These are phyloP conservation scores for Syncephalastrum monosporum DNA, from an alignment of 371 early-diverging fungal species.

Conservation along the genomic window DNA sequence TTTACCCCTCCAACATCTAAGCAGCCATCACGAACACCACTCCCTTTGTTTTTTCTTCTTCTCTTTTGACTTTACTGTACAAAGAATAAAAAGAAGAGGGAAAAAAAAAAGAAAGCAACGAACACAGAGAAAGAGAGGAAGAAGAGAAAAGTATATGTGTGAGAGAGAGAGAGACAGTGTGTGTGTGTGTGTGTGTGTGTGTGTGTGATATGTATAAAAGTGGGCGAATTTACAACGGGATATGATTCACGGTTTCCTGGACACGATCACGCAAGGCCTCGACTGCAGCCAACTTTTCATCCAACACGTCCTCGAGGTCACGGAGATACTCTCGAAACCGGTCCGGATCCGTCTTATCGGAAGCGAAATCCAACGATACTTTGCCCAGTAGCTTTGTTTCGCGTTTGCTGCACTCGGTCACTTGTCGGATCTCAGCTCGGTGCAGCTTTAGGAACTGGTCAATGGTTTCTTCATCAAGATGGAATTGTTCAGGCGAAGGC, in stretches of 20 bases:
- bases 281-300: conserved; percentile 51
- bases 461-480: conserved; percentile 38
- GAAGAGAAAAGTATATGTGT: not conserved
- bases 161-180: not conserved
- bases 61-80: conserved; percentile 6
- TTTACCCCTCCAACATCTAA: conserved; percentile 93
- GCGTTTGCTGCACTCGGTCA: conserved; percentile 73
- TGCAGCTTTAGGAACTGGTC: conserved; percentile 79
- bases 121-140: conserved; percentile 6
- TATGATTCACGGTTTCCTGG: conserved; percentile 34
- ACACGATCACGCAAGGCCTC: conserved; percentile 53
- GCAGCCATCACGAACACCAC: conserved; percentile 1
- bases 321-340: conserved; percentile 48
- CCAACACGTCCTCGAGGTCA: conserved; percentile 59
- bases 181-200: too few species aligned
- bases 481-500: conserved; percentile 1
- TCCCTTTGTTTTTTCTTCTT: conserved; percentile 3
- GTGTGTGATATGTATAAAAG: not conserved
- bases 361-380: conserved; percentile 54
- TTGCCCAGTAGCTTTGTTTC: conserved; percentile 83
- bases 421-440: conserved; percentile 77
- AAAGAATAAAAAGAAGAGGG: conserved; percentile 5
- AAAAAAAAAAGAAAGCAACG: conserved; percentile 5
- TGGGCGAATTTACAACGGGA: conserved; percentile 24
- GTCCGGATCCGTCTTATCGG: conserved; percentile 15